Conservation (phyloP, 805 yeast species). For the Wickerhamia fluorescens region DNA sequence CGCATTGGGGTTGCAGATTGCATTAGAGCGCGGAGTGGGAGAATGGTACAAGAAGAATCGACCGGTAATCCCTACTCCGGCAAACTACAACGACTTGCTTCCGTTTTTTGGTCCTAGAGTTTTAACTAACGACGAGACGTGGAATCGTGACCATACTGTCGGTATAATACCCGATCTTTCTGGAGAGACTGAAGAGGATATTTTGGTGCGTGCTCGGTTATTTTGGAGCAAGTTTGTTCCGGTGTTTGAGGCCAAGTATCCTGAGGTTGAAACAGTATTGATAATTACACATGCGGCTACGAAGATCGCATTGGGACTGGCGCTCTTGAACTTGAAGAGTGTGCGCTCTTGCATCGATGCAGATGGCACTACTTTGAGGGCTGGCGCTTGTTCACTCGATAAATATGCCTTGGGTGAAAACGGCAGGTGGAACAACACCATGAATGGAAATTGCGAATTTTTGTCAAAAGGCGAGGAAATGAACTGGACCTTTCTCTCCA, state of each 20-base stretch:
- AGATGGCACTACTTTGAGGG: slow-evolving; percentile 37
- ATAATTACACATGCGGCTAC: slow-evolving; percentile 93
- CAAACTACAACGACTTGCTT: slow-evolving; percentile 39
- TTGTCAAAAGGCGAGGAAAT: slow-evolving; percentile 78
- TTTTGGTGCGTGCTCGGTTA: slow-evolving; percentile 50
- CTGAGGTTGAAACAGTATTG: slow-evolving; percentile 55
- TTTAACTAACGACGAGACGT: slow-evolving; percentile 23
- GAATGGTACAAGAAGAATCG: slow-evolving; percentile 85
- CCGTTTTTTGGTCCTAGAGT: slow-evolving; percentile 42
- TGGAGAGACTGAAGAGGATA: slow-evolving; percentile 75
- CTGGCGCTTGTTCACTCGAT: slow-evolving; percentile 85
- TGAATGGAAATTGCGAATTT: slow-evolving; percentile 72
- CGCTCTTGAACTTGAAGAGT: slow-evolving; percentile 47
- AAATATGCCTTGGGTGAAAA: slow-evolving; percentile 34
- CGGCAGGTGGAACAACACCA: slow-evolving; percentile 48
- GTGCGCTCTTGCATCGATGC: slow-evolving; percentile 48
- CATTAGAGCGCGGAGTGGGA: slow-evolving; percentile 77
- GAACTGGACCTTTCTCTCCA: slow-evolving; percentile 80
- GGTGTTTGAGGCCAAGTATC: slow-evolving; percentile 47
- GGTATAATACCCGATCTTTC: slow-evolving; percentile 50
- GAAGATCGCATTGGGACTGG: slow-evolving; percentile 80
- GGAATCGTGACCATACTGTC: slow-evolving; percentile 46
- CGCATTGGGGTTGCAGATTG: slow-evolving; percentile 48
- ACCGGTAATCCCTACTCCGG: slow-evolving; percentile 64
- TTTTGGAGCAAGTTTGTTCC: slow-evolving; percentile 56